Evolutionary conservation across 768 basidiomycete species (phyloP).

Genomic region (Suillus weaverae): DNA sequence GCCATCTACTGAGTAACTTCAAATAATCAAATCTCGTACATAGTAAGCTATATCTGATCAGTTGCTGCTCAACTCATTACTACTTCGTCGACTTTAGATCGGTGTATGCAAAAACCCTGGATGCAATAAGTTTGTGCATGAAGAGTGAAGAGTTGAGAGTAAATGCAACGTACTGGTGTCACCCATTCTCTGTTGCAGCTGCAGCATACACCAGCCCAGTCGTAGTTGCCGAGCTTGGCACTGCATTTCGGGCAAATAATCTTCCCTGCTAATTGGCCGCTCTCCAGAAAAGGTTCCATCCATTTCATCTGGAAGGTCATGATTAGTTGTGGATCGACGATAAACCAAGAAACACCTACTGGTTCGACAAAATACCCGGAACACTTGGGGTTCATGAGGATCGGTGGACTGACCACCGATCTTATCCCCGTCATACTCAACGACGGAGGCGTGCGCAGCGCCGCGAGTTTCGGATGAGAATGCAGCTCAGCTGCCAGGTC

Average conservation of each 20-base stretch:
- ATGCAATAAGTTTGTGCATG: not conserved
- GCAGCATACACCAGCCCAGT: slow-evolving; percentile 94
- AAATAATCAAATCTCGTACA: not conserved
- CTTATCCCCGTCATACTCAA: slow-evolving; percentile 30
- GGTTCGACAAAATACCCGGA: slow-evolving; percentile 98
- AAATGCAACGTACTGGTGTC: slow-evolving; percentile 62
- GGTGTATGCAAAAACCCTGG: slow-evolving; percentile 65
- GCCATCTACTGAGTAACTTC: not conserved
- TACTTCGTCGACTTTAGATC: slow-evolving; percentile 70
- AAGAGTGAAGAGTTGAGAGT: not conserved
- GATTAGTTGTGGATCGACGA: not conserved
- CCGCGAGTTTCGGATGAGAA: slow-evolving; percentile 48
- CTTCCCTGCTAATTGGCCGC: slow-evolving; percentile 84
- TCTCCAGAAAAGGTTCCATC: slow-evolving; percentile 84
- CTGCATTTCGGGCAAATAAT: slow-evolving; percentile 90
- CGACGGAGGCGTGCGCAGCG: slow-evolving; percentile 36
- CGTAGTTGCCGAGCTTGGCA: slow-evolving; percentile 91
- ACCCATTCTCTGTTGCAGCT: slow-evolving; percentile 88
- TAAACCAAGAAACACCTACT: slow-evolving; percentile 46
- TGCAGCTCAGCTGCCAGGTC: slow-evolving; percentile 48
- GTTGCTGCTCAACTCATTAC: slow-evolving; percentile 24
- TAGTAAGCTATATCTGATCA: not conserved
- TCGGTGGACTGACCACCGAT: slow-evolving; percentile 51
- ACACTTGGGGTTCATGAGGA: slow-evolving; percentile 78
- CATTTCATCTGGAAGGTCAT: slow-evolving; percentile 70